These are phyloP conservation scores for Penicillium arizonense DNA, from an alignment of 495 filamentous ascomycete genomes.

Conservation along the genomic window DNA sequence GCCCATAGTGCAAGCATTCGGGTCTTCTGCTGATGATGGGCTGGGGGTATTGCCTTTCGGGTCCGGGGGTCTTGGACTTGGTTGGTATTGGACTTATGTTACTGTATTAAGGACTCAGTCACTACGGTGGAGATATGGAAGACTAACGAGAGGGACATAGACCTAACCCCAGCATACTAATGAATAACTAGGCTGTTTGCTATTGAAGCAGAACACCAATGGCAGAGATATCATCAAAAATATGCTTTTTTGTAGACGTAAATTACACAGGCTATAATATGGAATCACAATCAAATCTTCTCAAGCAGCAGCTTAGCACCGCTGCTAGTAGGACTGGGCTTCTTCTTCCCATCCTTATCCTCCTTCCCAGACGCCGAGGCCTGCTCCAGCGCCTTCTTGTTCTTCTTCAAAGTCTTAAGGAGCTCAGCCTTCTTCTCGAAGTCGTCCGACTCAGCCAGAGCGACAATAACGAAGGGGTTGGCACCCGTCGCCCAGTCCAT, in stretches of 20 bases:
- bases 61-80: too few relatives aligned
- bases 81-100: too few relatives aligned
- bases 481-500: slow-evolving; percentile 83
- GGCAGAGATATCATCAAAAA: not conserved
- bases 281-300: slow-evolving; percentile 37
- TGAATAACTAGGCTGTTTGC: too few relatives aligned
- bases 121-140: too few relatives aligned
- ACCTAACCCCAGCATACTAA: too few relatives aligned
- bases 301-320: slow-evolving; percentile 45
- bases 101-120: too few relatives aligned
- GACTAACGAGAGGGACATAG: too few relatives aligned
- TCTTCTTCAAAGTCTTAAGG: slow-evolving; percentile 60
- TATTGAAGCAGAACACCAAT: not conserved
- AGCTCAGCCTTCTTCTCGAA: slow-evolving; percentile 68
- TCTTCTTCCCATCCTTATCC: slow-evolving; percentile 30
- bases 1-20: too few relatives aligned
- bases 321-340: slow-evolving; percentile 37
- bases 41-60: too few relatives aligned
- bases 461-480: slow-evolving; percentile 79
- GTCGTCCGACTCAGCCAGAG: slow-evolving; percentile 73
- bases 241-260: slow-evolving; percentile 19
- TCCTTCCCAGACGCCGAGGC: slow-evolving; percentile 41
- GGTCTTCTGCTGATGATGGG: too few relatives aligned
- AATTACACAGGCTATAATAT: slow-evolving; percentile 13
- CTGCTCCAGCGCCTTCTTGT: slow-evolving; percentile 50